A percentile compares a stretch with the other conserved stretches of the same genome.
Evolutionary conservation across 305 asterid genomes (phyloP).

Genomic region (Andrographis paniculata): DNA sequence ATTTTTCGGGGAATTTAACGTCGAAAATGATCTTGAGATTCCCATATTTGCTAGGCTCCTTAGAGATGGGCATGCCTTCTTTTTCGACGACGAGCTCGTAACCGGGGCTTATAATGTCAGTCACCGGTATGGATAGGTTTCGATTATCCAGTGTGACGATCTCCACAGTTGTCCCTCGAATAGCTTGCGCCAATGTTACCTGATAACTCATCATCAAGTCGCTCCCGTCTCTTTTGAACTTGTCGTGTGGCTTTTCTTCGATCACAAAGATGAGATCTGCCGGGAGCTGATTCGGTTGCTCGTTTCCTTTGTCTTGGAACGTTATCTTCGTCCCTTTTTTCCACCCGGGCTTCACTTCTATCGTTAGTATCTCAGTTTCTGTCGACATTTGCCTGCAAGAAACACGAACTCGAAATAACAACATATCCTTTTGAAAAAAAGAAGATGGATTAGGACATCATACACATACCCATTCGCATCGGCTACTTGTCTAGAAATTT

Average conservation of each 20-base stretch:
- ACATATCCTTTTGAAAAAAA: neutral
- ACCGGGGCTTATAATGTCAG: constrained; percentile 50
- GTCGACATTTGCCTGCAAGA: constrained; percentile 37
- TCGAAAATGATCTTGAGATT: constrained; percentile 66
- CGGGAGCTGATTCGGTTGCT: constrained; percentile 69
- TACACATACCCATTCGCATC: constrained; percentile 46
- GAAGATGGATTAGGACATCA: neutral
- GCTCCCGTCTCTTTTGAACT: constrained; percentile 61
- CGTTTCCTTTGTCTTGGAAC: constrained; percentile 86
- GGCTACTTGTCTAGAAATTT: constrained; percentile 72
- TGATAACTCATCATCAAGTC: constrained; percentile 40
- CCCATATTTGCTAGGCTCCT: constrained; percentile 49
- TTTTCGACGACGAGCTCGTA: constrained; percentile 48
- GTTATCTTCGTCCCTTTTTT: constrained; percentile 86
- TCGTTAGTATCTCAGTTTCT: constrained; percentile 57
- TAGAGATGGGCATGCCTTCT: constrained; percentile 77
- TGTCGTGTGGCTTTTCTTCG: constrained; percentile 72
- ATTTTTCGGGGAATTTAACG: constrained; percentile 50
- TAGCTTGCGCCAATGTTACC: constrained; percentile 62
- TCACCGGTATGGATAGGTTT: constrained; percentile 44
- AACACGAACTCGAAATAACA: neutral
- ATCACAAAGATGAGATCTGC: constrained; percentile 84
- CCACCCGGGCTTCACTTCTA: constrained; percentile 93
- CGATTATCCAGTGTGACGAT: constrained; percentile 51
- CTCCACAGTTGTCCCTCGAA: constrained; percentile 49